These are phyloP conservation scores for Coleophoma cylindrospora DNA, from an alignment of 2,329 filamentous ascomycete genomes.

Conservation along the genomic window DNA sequence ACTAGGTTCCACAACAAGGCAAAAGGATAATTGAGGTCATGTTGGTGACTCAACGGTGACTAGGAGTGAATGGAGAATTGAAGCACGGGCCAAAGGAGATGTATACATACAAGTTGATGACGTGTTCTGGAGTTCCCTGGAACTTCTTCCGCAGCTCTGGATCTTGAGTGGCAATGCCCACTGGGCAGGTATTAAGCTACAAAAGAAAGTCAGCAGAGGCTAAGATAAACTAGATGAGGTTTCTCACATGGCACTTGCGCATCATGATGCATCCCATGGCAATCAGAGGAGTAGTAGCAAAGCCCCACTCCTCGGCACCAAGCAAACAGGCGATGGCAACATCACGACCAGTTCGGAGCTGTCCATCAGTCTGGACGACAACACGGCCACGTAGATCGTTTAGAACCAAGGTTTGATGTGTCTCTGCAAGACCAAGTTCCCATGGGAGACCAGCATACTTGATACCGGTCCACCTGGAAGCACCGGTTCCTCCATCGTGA, in stretches of 20 bases:
- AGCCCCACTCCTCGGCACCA: constrained; percentile 97
- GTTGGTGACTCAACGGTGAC: background rate
- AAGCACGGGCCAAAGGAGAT: background rate
- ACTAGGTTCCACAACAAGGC: too few species aligned
- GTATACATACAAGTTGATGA: constrained; percentile 83
- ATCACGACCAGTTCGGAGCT: constrained; percentile 87
- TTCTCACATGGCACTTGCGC: constrained; percentile 60
- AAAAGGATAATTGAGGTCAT: background rate
- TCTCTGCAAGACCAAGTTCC: constrained; percentile 95
- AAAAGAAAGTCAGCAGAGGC: constrained; percentile 9
- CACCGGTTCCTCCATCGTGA: constrained; percentile 94
- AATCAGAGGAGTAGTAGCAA: constrained; percentile 89
- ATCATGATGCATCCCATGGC: constrained; percentile 98
- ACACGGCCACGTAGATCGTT: constrained; percentile 95
- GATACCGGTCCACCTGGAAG: constrained; percentile 96
- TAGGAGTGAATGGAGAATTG: background rate
- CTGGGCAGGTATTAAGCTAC: constrained; percentile 71
- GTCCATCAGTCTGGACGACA: constrained; percentile 93
- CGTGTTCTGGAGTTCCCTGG: constrained; percentile 85
- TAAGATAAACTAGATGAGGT: constrained; percentile 1
- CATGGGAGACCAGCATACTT: constrained; percentile 96
- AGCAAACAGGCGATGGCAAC: constrained; percentile 91
- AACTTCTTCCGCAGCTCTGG: constrained; percentile 95
- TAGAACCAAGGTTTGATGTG: constrained; percentile 90
- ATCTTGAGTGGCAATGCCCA: constrained; percentile 93